Evolutionary conservation across 2,329 filamentous ascomycete species (phyloP), one percentile per base, ranked within the genome.

Genomic region (Paecilomyces fulvus): DNA sequence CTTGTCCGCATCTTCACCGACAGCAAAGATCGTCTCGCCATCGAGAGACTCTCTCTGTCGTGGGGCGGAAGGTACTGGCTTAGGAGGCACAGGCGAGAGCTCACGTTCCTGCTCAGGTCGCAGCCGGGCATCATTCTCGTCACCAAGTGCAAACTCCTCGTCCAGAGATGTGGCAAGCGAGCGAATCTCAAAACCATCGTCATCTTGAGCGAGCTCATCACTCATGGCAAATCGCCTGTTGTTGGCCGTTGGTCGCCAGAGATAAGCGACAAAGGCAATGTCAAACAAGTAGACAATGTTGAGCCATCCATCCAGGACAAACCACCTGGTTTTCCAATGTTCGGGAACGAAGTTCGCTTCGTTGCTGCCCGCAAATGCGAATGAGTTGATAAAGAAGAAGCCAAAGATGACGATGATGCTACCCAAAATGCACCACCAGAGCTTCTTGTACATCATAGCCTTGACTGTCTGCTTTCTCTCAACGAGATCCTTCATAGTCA

Each of bases 311-410:
- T 99, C 94, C 20, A 99, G 82, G 50, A 99, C 84, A 68, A 99
- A 99, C 94, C 94, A 99, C 58, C 94, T 80, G 3, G 89, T 92
- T 76, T 96, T 92, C 94, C 94, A 99, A 74, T 99, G 92, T 64
- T 90, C 89, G 1, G 94, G 94, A 3, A 96, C 90, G 71, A 95
- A 99, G 71, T 95, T 88, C 0, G 89, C 89, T 61, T 92, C 88
- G 51, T 83, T 83, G 51, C 86, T 85, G 11, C 91, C 92, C 52
- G 92, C 92, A 70, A 99, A 96, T 0, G 89, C 90, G 74, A 96
- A 91, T 64, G 89, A 95, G 79, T 96, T 97, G 79, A 97, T 86
- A 79, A 99, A 97, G 80, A 99, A 96, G 78, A 99, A 99, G 56
- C 82, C 91, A 65, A 99, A 99, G 64, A 97, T 96, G 64, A 97